Percentiles rank a stretch among this genome's conserved stretches.
phyloP scores from a whole-genome alignment of 169 alveolate genomes.

The Eimeria nieschulzi region DNA sequence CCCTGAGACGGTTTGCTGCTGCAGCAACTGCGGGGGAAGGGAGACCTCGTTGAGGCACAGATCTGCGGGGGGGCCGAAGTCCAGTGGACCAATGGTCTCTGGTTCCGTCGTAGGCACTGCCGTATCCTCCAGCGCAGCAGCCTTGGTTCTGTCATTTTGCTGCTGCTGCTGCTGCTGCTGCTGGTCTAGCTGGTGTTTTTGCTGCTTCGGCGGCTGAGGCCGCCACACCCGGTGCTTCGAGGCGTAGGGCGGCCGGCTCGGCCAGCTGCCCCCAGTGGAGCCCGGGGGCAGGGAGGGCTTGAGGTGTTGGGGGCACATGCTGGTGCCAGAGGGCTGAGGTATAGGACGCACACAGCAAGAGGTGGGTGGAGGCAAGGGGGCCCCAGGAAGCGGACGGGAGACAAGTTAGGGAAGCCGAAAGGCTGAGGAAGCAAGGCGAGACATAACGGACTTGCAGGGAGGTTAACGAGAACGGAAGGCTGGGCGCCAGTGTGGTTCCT shows the following conservation, averaged over 20 bases:
- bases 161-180: constrained; percentile 34
- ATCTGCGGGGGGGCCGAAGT: constrained; percentile 21
- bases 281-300: constrained; percentile 34
- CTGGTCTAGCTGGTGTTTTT: constrained; percentile 8
- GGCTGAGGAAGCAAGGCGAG: background rate
- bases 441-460: no score
- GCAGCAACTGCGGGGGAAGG: constrained; percentile 53
- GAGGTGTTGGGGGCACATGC: constrained; percentile 52
- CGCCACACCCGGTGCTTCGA: constrained; percentile 23
- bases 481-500: no score
- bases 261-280: background rate
- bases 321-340: background rate
- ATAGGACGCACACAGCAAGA: background rate
- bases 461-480: no score
- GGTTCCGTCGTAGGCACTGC: background rate
- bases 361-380: background rate
- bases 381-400: background rate
- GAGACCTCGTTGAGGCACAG: constrained; percentile 25
- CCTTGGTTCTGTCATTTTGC: background rate
- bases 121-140: background rate
- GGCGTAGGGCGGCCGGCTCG: background rate
- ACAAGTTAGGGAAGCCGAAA: background rate
- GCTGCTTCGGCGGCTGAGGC: constrained; percentile 8
- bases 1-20: background rate
- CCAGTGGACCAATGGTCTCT: constrained; percentile 1